Base-by-base conservation (phyloP, 768 basidiomycete genomes). In the Tricholoma hemisulphureum region DNA sequence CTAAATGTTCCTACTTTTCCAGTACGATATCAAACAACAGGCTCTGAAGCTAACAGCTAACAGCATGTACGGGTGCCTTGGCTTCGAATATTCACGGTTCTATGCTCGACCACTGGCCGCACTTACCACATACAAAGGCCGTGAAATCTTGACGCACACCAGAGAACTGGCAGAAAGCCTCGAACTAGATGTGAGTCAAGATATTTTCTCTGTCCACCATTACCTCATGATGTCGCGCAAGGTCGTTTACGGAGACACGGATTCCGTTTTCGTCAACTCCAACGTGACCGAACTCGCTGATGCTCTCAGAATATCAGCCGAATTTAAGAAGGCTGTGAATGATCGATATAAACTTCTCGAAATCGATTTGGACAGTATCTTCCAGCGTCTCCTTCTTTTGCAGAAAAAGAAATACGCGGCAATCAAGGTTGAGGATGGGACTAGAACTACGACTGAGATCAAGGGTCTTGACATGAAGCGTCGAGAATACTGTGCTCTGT, bases 371-470 rank as follows among this genome's bases (percentile, higher is more conserved):
- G 96, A 99, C 66, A 86, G 90, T 2, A 83, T 98, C 32, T 99
- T 99, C 77, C 86, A 96, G 67, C 85, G 97, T 0, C 79, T 99
- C 39, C 74, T 99, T 2, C 82, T 99, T 10, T 75, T 99, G 54
- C 96, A 98, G 68, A 99, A 99, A 83, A 99, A 99, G 80, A 98
- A 99, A 74, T 99, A 99, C 63, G 97, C 97, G 0, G 97, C 97
- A 0, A 79, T 98, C 70, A 98, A 97, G 75, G 86, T 98, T 39
- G 93, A 95, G 65, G 92, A 94, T 61, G 86, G 86, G 24, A 81
- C 82, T 0, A 81, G 83, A 56, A 89, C 91, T 0, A 85, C 83
- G 13, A 91, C 84, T 1, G 97, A 99, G 67, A 79, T 99, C 71
- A 99, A 99, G 67, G 97, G 97, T 72, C 77, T 99, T 21, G 97